Evolutionary conservation across 208 protist genomes (phyloP), one percentile per base, ranked within the genome.

Genomic region (Wallacemonas collosoma): DNA sequence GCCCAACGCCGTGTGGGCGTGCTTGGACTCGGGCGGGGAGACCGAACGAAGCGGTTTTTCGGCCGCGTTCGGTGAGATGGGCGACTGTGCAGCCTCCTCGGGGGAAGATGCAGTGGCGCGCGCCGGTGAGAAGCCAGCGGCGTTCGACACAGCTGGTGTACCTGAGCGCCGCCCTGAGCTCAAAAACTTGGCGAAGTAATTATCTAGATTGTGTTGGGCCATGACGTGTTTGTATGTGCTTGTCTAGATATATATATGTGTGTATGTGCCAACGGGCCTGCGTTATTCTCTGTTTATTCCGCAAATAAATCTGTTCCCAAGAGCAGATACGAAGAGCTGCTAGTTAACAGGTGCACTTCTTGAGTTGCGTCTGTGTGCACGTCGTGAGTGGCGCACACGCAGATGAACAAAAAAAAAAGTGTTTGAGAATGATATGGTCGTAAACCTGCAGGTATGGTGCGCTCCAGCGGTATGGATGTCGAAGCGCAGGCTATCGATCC

Each of bases 171-270:
- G 60, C n/a, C 60, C 60, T 5, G 60, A 41, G 26, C 15, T 51
- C 39, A 90, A 72, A 54, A 82, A 90, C 14, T 54, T 69, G 40
- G 86, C 68, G 48, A 90, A 90, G 76, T 90, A 90, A 50, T 90
- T 90, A 39, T 90, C 79, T 26, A 90, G 47, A 51, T 76, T 89
- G 77, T 44, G 6, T 9, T 53, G 57, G 5, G 57, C 39, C 57
- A 63, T 63, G 26, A 26, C 26, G 26, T 26, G 26, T 26, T 26
- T 26, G 26, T 26, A 26, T 26, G 26, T 26, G 26, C 26, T 26
- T 26, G 26, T 26, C 26, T 26, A 26, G 26, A 26, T 26, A 26
- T 26, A 26, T 26, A 26, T 26, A 26, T 26, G 26, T 26, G 26
- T 26, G 26, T 26, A 26, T 26, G 26, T 26, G 26, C 26, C 26